Evolutionary conservation across 768 basidiomycete species (phyloP).

Genomic region (Lactarius pseudohatsudake): DNA sequence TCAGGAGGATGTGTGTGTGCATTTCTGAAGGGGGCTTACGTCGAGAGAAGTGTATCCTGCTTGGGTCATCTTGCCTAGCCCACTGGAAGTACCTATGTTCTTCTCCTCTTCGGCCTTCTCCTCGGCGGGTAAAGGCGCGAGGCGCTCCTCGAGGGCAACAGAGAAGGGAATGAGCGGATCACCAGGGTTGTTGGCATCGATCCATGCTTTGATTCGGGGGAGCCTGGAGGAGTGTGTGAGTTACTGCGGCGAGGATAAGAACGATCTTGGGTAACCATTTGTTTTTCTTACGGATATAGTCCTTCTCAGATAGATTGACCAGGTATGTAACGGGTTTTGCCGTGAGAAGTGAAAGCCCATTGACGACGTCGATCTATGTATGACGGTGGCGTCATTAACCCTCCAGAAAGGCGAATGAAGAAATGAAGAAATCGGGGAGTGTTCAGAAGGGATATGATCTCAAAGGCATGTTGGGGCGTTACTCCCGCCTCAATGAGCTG

Average conservation of each 20-base stretch:
- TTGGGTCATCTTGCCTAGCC: constrained; percentile 90
- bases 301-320: constrained; percentile 93
- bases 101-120: constrained; percentile 72
- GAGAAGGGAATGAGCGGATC: constrained; percentile 97
- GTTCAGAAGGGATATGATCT: constrained; percentile 45
- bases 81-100: constrained; percentile 68
- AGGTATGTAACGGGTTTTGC: constrained; percentile 98
- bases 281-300: constrained; percentile 97
- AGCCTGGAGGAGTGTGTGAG: constrained; percentile 49
- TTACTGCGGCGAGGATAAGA: neutral
- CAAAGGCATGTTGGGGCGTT: constrained; percentile 77
- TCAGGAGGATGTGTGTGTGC: neutral
- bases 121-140: constrained; percentile 60
- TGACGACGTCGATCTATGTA: constrained; percentile 82
- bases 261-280: constrained; percentile 66
- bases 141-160: constrained; percentile 90
- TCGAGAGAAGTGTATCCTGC: constrained; percentile 89
- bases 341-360: constrained; percentile 84
- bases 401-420: neutral
- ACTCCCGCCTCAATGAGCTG: constrained; percentile 96
- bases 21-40: constrained; percentile 42
- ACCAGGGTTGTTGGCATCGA: constrained; percentile 94
- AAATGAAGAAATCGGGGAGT: neutral
- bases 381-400: neutral
- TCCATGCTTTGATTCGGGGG: constrained; percentile 97